Percentiles rank a stretch among this genome's conserved stretches.
Conservation (phyloP, 179 eudicot genomes). For the Actinidia chinensis region DNA sequence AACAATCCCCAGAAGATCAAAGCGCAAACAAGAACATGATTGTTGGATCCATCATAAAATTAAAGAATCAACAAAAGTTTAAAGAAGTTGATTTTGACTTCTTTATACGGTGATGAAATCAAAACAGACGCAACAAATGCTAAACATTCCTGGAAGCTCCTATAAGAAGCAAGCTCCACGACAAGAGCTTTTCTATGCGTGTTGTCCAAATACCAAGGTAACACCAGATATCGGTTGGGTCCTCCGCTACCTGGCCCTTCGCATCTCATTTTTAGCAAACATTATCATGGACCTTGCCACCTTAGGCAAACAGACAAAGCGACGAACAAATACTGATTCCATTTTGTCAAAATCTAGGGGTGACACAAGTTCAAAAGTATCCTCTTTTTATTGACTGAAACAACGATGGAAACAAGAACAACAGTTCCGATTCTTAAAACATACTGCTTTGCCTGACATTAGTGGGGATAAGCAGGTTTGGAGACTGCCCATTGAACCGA, state of each 20-base stretch:
- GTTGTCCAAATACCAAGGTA: no score
- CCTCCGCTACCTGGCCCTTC: no score
- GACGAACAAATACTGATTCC: constrained; percentile 10
- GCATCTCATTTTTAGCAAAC: no score
- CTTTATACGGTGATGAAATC: background rate
- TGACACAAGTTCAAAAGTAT: background rate
- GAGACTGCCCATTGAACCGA: constrained; percentile 98
- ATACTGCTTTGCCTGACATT: constrained; percentile 89
- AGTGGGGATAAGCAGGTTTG: constrained; percentile 81
- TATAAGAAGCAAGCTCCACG: background rate
- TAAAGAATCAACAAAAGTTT: background rate
- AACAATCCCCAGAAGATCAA: background rate
- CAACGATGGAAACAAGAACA: background rate
- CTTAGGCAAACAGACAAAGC: no score
- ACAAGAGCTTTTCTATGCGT: background rate
- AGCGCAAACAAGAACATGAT: background rate
- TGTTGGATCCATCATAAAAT: background rate
- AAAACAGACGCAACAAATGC: background rate
- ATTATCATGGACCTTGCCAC: no score
- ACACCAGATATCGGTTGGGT: no score
- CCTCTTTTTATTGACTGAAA: background rate
- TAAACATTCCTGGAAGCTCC: background rate
- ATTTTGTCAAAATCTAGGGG: background rate
- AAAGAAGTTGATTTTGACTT: background rate
- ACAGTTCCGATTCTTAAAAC: background rate